Conservation (phyloP, 2,329 filamentous ascomycete genomes). For the Ophiocordyceps camponoti-leonardi region DNA sequence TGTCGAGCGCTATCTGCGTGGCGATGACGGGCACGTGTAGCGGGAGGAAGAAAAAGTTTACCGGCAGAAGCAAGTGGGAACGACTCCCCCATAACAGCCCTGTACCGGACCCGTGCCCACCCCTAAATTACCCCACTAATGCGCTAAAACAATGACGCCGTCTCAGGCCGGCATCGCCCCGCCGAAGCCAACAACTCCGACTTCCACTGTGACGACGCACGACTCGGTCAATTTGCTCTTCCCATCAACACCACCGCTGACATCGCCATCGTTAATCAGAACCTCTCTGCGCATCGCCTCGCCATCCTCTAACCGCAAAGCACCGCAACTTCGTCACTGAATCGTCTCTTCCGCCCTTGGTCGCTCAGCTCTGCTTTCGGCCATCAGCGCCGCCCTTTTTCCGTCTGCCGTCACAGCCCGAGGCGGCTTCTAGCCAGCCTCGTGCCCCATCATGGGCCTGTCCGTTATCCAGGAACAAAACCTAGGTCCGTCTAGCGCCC, state of each 20-base stretch:
- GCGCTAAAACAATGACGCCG: background rate
- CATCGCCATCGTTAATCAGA: background rate
- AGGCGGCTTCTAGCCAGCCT: slow-evolving; percentile 8
- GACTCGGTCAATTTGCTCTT: background rate
- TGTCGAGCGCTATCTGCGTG: slow-evolving; percentile 54
- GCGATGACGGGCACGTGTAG: slow-evolving; percentile 5
- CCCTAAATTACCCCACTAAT: too few relatives aligned
- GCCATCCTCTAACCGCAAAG: background rate
- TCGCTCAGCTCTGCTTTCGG: background rate
- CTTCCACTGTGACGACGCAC: background rate
- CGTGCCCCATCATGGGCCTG: slow-evolving; percentile 50
- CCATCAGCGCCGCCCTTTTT: background rate
- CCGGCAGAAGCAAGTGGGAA: background rate
- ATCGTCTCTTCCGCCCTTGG: background rate
- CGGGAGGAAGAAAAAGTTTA: background rate
- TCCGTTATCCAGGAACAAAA: slow-evolving; percentile 77
- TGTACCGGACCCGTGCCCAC: too few relatives aligned
- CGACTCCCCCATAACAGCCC: background rate
- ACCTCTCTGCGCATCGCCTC: background rate
- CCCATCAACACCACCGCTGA: background rate
- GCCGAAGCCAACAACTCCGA: background rate
- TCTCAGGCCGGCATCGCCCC: background rate
- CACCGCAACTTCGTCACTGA: background rate
- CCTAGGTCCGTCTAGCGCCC: slow-evolving; percentile 12
- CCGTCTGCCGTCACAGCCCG: background rate